Evolutionary conservation across 2,329 filamentous ascomycete genomes (phyloP), one percentile per base, ranked within the genome.

Genomic region (Drechslerella dactyloides): DNA sequence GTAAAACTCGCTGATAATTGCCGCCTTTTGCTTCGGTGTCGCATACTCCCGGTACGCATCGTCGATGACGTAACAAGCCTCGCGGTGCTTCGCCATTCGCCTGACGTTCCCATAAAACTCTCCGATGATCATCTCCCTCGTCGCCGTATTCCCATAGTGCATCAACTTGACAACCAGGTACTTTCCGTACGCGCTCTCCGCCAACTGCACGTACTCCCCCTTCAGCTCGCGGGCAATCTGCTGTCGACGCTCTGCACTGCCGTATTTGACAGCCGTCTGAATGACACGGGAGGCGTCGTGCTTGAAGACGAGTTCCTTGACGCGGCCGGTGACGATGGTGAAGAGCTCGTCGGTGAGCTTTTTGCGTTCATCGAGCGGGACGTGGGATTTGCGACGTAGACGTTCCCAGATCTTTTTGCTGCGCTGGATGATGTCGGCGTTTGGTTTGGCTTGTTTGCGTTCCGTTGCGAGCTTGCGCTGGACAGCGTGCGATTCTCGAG

Each of bases 321-420:
- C 90, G 66, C 90, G 87, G 59, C 93, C 93, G 23, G 90, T 94
- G 77, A 97, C 90, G 78, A 99, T 96, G 65, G 85, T 84, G 80
- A 96, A 97, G 24, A 99, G 85, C 82, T 99, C 93, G 70, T 88
- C 86, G 53, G 97, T 90, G 44, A 99, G 85, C 79, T 89, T 85
- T 80, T 93, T 89, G 74, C 94, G 86, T 82, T 99, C 93, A 42
- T 96, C 90, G 77, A 89, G 87, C 44, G 92, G 90, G 1, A 99
- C 91, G 77, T 97, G 91, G 1, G 93, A 96, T 82, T 97, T 97
- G 76, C 91, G 85, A 75, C 94, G 89, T 78, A 99, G 82, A 73
- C 90, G 87, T 82, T 99, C 94, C 96, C 94, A 99, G 59, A 99
- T 85, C 82, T 97, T 96, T 84, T 99, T 99, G 60, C 91, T 90